Conservation (phyloP, 2,329 filamentous ascomycete genomes). For the Cladosporium austrohemisphaericum region DNA sequence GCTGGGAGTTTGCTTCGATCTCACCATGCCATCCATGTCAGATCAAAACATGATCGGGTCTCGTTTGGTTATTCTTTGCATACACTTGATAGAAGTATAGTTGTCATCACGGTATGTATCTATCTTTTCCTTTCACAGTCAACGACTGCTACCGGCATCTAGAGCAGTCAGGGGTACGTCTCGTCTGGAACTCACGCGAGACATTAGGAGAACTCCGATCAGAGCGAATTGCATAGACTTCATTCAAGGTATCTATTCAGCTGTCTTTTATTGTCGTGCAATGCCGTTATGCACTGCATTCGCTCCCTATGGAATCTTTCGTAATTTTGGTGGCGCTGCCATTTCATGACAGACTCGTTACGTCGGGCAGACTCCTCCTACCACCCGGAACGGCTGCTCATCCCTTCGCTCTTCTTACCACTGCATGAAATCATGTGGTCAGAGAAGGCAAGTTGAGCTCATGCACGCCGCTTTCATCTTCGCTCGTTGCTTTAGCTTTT, state of each 20-base stretch:
- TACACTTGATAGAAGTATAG: too few species aligned
- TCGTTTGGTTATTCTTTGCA: too few species aligned
- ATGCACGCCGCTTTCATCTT: not conserved
- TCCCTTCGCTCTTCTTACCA: slow-evolving; percentile 81
- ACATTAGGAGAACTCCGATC: not conserved
- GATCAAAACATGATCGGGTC: too few species aligned
- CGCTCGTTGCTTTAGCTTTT: not conserved
- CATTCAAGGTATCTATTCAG: slow-evolving; percentile 15
- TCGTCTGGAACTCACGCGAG: not conserved
- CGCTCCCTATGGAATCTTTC: slow-evolving; percentile 4
- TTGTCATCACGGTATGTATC: too few species aligned
- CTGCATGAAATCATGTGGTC: slow-evolving; percentile 37
- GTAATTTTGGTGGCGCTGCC: slow-evolving; percentile 16
- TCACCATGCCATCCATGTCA: too few species aligned
- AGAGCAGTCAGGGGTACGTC: not conserved
- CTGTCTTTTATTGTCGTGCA: slow-evolving; percentile 9
- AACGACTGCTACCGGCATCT: not conserved
- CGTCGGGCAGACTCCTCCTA: slow-evolving; percentile 47
- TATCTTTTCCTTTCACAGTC: too few species aligned
- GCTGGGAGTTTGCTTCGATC: too few species aligned
- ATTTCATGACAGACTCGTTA: slow-evolving; percentile 13
- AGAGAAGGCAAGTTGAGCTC: not conserved
- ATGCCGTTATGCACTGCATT: slow-evolving; percentile 11
- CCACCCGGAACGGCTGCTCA: slow-evolving; percentile 69
- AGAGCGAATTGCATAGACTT: slow-evolving; percentile 11